phyloP scores from a whole-genome alignment of 1,284 basidiomycete species.

The Ustilago sp. region DNA sequence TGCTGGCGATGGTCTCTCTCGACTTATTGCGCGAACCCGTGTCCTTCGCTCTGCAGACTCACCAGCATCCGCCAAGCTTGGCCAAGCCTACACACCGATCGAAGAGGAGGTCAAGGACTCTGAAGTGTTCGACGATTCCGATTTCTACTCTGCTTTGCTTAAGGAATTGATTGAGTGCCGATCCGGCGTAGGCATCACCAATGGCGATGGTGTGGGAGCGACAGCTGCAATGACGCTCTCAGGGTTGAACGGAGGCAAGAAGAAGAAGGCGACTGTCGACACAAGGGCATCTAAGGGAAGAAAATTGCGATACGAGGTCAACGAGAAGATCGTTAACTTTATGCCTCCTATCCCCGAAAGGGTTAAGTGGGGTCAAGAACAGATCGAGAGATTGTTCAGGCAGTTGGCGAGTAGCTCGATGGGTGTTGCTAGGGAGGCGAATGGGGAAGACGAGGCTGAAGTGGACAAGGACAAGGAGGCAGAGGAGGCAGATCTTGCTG shows the following conservation, averaged over 20 bases:
- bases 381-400: constrained; percentile 60
- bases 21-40: constrained; percentile 60
- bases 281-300: constrained; percentile 65
- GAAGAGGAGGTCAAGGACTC: constrained; percentile 26
- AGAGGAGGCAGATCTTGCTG: constrained; percentile 32
- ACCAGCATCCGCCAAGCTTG: constrained; percentile 28
- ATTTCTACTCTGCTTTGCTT: constrained; percentile 65
- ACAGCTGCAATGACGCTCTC: constrained; percentile 33
- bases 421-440: constrained; percentile 13
- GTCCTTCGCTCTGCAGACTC: constrained; percentile 48
- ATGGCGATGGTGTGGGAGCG: constrained; percentile 7
- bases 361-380: constrained; percentile 54
- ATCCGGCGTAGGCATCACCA: constrained; percentile 17
- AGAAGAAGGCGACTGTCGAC: constrained; percentile 58
- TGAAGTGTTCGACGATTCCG: constrained; percentile 67
- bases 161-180: constrained; percentile 65
- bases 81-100: background rate
- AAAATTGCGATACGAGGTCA: constrained; percentile 64
- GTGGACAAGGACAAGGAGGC: constrained; percentile 9
- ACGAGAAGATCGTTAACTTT: constrained; percentile 67
- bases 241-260: constrained; percentile 32
- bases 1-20: constrained; percentile 52
- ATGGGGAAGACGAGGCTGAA: background rate
- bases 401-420: constrained; percentile 48
- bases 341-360: constrained; percentile 65